A percentile compares a stretch with the other conserved stretches of the same genome.
phyloP scores from a whole-genome alignment of 352 stramenopile species.

The Saprolegnia diclina region DNA sequence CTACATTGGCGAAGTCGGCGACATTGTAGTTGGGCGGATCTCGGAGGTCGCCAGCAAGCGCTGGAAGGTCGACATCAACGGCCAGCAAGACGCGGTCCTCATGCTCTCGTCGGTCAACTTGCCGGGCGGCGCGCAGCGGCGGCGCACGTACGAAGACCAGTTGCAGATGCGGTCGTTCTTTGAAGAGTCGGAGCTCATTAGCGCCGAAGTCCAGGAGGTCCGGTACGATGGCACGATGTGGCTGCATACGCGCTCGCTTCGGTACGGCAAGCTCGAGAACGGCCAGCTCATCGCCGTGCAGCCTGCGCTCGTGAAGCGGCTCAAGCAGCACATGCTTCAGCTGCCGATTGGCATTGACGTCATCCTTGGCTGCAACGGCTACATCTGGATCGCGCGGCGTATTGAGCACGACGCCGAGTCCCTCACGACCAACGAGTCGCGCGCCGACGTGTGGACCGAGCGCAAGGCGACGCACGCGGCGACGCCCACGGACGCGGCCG shows the following conservation, averaged over 20 bases:
- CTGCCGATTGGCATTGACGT: conserved; percentile 83
- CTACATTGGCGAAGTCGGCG: conserved; percentile 94
- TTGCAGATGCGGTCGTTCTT: conserved; percentile 95
- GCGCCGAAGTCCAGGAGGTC: conserved; percentile 83
- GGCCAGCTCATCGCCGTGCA: conserved; percentile 88
- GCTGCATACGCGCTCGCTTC: conserved; percentile 91
- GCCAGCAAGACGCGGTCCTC: conserved; percentile 77
- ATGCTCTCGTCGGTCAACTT: conserved; percentile 94
- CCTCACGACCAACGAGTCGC: conserved; percentile 63
- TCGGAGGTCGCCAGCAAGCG: conserved; percentile 89
- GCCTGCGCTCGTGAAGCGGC: conserved; percentile 85
- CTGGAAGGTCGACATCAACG: conserved; percentile 94
- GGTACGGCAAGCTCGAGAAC: conserved; percentile 95
- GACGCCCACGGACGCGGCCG: conserved; percentile 63
- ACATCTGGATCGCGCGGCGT: conserved; percentile 92
- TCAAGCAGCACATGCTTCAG: conserved; percentile 93
- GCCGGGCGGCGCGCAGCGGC: conserved; percentile 91
- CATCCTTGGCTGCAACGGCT: conserved; percentile 93
- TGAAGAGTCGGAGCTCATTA: conserved; percentile 94
- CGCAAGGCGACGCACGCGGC: conserved; percentile 77
- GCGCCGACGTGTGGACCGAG: conserved; percentile 90
- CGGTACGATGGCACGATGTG: conserved; percentile 89
- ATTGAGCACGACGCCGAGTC: conserved; percentile 50
- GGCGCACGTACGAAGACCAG: conserved; percentile 95
- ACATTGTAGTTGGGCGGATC: conserved; percentile 96